phyloP scores from a whole-genome alignment of 495 filamentous ascomycete genomes.

The Penicillium dipodomyicola region DNA sequence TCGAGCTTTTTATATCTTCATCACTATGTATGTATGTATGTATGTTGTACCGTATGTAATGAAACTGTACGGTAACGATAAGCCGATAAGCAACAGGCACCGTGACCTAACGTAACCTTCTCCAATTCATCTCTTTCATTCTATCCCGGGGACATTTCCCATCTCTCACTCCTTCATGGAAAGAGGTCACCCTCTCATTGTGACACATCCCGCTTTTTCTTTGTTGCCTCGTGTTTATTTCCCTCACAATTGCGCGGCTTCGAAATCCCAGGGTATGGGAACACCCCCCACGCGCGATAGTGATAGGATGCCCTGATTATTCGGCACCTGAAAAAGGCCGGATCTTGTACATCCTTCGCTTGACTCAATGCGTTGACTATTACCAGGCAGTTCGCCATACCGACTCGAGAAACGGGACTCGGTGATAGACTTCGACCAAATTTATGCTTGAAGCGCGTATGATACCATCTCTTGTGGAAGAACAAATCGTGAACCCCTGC shows the following conservation, averaged over 20 bases:
- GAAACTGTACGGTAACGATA: slow-evolving; percentile 6
- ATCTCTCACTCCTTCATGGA: slow-evolving; percentile 9
- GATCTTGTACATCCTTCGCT: slow-evolving; percentile 7
- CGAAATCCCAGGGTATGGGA: slow-evolving; percentile 10
- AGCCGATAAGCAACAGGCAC: slow-evolving; percentile 12
- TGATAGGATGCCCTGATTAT: slow-evolving; percentile 22
- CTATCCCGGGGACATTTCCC: slow-evolving; percentile 5
- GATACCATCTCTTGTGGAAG: slow-evolving; percentile 22
- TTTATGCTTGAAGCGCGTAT: slow-evolving; percentile 12
- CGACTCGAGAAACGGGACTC: slow-evolving; percentile 8
- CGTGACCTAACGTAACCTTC: slow-evolving; percentile 9
- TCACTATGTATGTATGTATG: too few species aligned
- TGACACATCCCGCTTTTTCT: slow-evolving; percentile 2
- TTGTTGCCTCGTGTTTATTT: not conserved
- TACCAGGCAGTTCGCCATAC: slow-evolving; percentile 7
- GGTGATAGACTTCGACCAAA: slow-evolving; percentile 1
- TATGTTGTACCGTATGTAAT: not conserved
- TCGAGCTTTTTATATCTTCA: too few species aligned
- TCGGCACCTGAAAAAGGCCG: slow-evolving; percentile 14
- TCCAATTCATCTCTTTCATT: slow-evolving; percentile 11
- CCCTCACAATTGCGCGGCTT: slow-evolving; percentile 7
- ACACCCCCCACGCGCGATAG: slow-evolving; percentile 9
- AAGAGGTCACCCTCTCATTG: slow-evolving; percentile 6
- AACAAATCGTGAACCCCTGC: slow-evolving; percentile 22
- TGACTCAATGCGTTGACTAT: slow-evolving; percentile 21